Percentiles rank a stretch among this genome's conserved stretches.
phyloP scores from a whole-genome alignment of 2,329 filamentous ascomycete genomes.

The Pseudonectria buxi region DNA sequence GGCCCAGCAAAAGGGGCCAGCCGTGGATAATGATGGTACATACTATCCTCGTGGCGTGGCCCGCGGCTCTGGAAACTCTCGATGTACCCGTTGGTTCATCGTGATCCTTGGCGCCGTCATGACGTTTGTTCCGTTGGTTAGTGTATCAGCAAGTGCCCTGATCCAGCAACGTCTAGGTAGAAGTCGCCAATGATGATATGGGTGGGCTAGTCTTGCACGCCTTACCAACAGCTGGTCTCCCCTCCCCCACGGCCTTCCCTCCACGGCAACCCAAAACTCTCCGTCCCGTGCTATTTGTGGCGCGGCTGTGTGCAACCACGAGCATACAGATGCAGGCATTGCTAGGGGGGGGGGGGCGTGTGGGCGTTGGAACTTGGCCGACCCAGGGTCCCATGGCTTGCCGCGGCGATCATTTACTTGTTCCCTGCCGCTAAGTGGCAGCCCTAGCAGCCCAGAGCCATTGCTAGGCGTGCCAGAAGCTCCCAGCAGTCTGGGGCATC shows the following conservation, averaged over 20 bases:
- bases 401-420: slow-evolving; percentile 23
- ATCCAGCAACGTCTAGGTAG: neutral
- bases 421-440: slow-evolving; percentile 3
- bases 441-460: slow-evolving; percentile 5
- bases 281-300: slow-evolving; percentile 19
- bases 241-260: neutral
- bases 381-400: slow-evolving; percentile 17
- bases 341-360: slow-evolving; percentile 1
- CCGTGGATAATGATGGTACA: neutral
- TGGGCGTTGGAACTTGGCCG: neutral
- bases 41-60: no score
- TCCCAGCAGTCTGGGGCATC: slow-evolving; percentile 22
- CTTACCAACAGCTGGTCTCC: no score
- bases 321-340: neutral
- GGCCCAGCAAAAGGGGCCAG: slow-evolving; percentile 9
- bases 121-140: slow-evolving; percentile 1
- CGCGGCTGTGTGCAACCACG: slow-evolving; percentile 17
- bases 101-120: neutral
- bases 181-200: no score
- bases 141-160: slow-evolving; percentile 1
- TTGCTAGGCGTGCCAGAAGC: no score
- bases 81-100: no score
- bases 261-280: no score
- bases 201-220: no score
- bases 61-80: no score